A percentile compares a stretch with the other conserved stretches of the same genome.
These are phyloP conservation scores for Cryptomeria japonica DNA, from an alignment of 75 land plant genomes.

Conservation along the genomic window DNA sequence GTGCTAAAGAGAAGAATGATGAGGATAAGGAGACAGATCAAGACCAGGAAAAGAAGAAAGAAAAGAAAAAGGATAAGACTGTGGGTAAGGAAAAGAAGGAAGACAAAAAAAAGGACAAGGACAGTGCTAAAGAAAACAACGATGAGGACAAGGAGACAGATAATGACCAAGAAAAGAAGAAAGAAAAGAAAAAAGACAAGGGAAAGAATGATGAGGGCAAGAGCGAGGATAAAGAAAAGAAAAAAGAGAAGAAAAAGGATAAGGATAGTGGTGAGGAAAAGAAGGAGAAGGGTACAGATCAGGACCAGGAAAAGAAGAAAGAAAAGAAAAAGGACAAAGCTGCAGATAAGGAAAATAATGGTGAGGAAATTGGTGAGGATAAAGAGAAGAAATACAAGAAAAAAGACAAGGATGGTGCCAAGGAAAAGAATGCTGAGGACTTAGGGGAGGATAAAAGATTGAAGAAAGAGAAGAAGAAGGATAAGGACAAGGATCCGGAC, in stretches of 20 bases:
- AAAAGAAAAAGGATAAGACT: background rate
- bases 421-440: background rate
- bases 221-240: background rate
- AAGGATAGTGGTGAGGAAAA: background rate
- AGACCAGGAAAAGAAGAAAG: background rate
- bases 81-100: background rate
- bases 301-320: conserved; percentile 11
- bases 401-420: background rate
- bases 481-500: background rate
- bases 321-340: conserved; percentile 8
- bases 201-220: background rate
- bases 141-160: background rate
- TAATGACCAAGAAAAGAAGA: background rate
- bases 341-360: background rate
- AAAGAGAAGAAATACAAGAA: background rate
- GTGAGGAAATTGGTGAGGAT: background rate
- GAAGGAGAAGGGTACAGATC: background rate
- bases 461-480: conserved; percentile 1
- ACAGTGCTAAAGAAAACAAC: background rate
- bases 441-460: background rate
- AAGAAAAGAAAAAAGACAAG: conserved; percentile 10
- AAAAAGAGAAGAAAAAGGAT: conserved; percentile 2
- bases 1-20: background rate
- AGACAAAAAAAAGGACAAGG: background rate
- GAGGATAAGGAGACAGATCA: background rate